These are phyloP conservation scores for Ceratocystis cacaofunesta DNA, from an alignment of 2,329 filamentous ascomycete species.

Conservation along the genomic window DNA sequence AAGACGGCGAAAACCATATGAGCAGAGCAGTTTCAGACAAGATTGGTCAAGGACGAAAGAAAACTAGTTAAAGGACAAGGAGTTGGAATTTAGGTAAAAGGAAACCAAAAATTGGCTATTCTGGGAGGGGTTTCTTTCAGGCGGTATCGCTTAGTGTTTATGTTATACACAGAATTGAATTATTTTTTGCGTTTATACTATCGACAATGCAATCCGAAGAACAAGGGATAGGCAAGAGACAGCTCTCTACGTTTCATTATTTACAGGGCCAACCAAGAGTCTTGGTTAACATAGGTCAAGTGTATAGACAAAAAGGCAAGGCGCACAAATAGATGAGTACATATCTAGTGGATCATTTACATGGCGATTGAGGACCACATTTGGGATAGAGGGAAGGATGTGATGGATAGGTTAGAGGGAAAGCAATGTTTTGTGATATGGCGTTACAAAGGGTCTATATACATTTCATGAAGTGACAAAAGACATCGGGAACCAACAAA, in stretches of 20 bases:
- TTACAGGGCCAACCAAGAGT: too few species aligned
- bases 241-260: too few species aligned
- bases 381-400: not conserved
- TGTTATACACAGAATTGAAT: not conserved
- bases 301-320: not conserved
- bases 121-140: not conserved
- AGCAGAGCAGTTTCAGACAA: too few species aligned
- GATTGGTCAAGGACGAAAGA: too few species aligned
- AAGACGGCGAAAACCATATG: not conserved
- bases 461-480: slow-evolving; percentile 16
- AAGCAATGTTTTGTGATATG: slow-evolving; percentile 14
- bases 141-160: not conserved
- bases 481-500: slow-evolving; percentile 10
- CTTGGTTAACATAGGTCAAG: too few species aligned
- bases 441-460: slow-evolving; percentile 17
- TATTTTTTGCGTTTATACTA: not conserved
- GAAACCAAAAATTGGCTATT: not conserved
- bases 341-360: not conserved
- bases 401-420: not conserved
- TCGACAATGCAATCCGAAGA: not conserved
- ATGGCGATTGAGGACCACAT: not conserved
- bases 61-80: too few species aligned
- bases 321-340: not conserved
- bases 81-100: too few species aligned
- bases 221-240: not conserved